Conservation (phyloP, 768 basidiomycete genomes). For the Cyclocybe aegerita region DNA sequence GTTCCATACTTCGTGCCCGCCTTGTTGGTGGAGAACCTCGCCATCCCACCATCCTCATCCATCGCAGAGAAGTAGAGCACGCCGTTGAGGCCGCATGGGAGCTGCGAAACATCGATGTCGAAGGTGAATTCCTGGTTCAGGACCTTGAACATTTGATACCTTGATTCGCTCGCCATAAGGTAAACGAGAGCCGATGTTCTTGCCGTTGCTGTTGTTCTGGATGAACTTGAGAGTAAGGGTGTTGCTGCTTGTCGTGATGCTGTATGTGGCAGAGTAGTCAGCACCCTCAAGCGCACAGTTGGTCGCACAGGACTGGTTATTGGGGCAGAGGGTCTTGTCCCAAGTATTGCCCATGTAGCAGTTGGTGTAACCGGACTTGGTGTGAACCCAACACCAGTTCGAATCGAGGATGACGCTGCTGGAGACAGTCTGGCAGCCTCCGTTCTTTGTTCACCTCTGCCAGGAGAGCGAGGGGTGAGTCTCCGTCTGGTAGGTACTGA, state of each 20-base stretch:
- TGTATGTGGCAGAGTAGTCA: slow-evolving; percentile 49
- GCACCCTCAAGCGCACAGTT: slow-evolving; percentile 45
- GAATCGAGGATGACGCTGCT: slow-evolving; percentile 41
- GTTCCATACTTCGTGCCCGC: slow-evolving; percentile 56
- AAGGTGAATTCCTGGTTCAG: slow-evolving; percentile 58
- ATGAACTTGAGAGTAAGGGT: slow-evolving; percentile 45
- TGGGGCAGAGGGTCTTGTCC: slow-evolving; percentile 51
- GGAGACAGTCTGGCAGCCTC: slow-evolving; percentile 30
- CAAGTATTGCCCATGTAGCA: slow-evolving; percentile 55
- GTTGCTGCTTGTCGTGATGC: slow-evolving; percentile 46
- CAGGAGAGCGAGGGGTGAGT: slow-evolving; percentile 40
- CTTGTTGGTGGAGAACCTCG: slow-evolving; percentile 50
- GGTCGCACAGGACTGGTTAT: slow-evolving; percentile 42
- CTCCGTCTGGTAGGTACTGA: slow-evolving; percentile 44
- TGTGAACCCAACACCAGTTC: slow-evolving; percentile 52
- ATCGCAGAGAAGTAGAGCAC: slow-evolving; percentile 62
- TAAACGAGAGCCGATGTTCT: slow-evolving; percentile 43
- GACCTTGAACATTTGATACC: slow-evolving; percentile 51
- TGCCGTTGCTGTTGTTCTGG: slow-evolving; percentile 29
- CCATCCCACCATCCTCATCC: slow-evolving; percentile 55
- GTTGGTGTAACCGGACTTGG: slow-evolving; percentile 33
- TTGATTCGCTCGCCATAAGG: slow-evolving; percentile 41
- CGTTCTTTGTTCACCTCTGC: slow-evolving; percentile 36
- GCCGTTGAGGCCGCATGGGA: slow-evolving; percentile 61
- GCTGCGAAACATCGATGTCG: slow-evolving; percentile 57